Conservation (phyloP, 225 moss, liverwort and hornwort species). For the Pseudisothecium myosuroides region DNA sequence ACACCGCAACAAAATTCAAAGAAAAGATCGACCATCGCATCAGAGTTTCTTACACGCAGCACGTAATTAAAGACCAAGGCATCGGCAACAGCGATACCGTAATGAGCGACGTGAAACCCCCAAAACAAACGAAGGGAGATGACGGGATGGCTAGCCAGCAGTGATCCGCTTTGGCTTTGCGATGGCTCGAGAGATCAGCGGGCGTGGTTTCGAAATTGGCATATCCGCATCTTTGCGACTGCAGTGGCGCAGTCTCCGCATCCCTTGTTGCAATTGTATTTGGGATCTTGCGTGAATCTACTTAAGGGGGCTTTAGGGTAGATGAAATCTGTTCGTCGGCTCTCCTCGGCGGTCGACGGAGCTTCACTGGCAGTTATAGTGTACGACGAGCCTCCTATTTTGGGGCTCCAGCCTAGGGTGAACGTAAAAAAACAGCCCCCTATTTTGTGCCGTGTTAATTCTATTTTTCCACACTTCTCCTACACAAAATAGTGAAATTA, state of each 20-base stretch:
- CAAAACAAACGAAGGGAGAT: background rate
- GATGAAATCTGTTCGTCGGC: background rate
- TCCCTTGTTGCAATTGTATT: background rate
- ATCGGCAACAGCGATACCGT: background rate
- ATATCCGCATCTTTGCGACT: constrained; percentile 13
- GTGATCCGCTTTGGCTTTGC: background rate
- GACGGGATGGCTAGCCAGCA: background rate
- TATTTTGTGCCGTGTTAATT: no score
- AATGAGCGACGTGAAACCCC: background rate
- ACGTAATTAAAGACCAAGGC: background rate
- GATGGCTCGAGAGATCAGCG: background rate
- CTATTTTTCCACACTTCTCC: no score
- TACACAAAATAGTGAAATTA: no score
- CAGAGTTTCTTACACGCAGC: background rate
- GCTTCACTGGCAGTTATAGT: no score
- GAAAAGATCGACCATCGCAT: background rate
- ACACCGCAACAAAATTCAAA: background rate
- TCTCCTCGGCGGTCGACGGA: no score
- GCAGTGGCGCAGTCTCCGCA: background rate
- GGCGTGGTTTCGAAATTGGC: background rate
- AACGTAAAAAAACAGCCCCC: no score
- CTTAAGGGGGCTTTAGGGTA: background rate
- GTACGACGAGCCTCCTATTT: no score
- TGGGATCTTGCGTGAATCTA: background rate
- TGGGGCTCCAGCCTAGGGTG: no score